Conservation (phyloP, 352 stramenopile genomes). For the Globisporangium cystogenes region DNA sequence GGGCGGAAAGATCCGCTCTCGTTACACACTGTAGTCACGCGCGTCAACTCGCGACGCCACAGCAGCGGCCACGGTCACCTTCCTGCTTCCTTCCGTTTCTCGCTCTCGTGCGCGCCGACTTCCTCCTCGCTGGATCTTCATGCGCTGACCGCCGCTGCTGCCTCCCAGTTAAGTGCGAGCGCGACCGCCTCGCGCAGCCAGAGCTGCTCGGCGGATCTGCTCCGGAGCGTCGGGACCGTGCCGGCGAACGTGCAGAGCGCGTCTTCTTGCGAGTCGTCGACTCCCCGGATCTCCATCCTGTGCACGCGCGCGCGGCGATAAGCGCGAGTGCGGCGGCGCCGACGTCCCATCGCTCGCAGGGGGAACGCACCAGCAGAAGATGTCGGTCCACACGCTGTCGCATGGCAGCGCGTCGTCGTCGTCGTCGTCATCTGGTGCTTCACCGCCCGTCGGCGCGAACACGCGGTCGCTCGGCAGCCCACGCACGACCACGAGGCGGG, state of each 20-base stretch:
- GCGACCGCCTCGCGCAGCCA: conserved; percentile 4
- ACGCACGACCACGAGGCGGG: not conserved
- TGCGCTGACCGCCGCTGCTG: not conserved
- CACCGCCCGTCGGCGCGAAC: not conserved
- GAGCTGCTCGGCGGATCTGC: not conserved
- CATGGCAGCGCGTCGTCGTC: not conserved
- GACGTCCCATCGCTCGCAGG: too few species aligned
- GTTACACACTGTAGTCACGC: too few species aligned
- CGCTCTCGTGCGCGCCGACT: not conserved
- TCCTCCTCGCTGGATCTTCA: too few species aligned
- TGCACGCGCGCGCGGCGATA: not conserved
- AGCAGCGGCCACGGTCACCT: too few species aligned
- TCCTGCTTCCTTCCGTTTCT: not conserved
- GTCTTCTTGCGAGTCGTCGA: not conserved
- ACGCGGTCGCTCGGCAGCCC: conserved; percentile 1
- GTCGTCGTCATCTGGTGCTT: not conserved
- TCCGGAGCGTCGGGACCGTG: not conserved
- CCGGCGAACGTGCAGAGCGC: not conserved
- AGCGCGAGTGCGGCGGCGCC: too few species aligned
- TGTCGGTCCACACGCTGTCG: conserved; percentile 6
- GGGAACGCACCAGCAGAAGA: conserved; percentile 8
- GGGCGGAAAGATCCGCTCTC: too few species aligned
- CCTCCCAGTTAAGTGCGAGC: conserved; percentile 6
- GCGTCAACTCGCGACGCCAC: too few species aligned
- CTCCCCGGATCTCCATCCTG: conserved; percentile 1